phyloP scores from a whole-genome alignment of 768 basidiomycete species.

The Mycena epipterygia region DNA sequence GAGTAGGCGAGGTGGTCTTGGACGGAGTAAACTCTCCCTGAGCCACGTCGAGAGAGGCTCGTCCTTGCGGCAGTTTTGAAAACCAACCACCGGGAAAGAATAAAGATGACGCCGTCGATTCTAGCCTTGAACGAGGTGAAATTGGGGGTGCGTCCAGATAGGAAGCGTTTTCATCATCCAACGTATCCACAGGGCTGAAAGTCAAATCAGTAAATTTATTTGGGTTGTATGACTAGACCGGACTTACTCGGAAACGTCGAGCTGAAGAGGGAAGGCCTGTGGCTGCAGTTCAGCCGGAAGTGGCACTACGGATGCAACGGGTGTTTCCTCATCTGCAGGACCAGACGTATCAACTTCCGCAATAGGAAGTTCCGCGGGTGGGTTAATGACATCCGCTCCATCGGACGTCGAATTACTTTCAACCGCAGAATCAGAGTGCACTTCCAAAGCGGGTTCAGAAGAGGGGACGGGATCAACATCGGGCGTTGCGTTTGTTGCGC shows the following conservation, averaged over 20 bases:
- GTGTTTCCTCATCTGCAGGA: constrained; percentile 8
- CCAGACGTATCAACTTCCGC: not conserved
- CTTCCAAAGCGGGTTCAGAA: too few relatives aligned
- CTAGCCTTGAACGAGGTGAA: constrained; percentile 56
- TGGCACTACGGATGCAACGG: constrained; percentile 16
- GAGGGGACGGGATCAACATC: too few relatives aligned
- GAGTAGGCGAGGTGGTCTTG: constrained; percentile 44
- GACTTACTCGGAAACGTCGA: constrained; percentile 20
- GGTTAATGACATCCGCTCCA: not conserved
- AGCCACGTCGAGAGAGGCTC: constrained; percentile 65
- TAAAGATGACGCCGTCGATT: constrained; percentile 68
- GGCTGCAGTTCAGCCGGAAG: constrained; percentile 21
- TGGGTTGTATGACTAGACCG: not conserved
- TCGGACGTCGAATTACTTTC: too few relatives aligned
- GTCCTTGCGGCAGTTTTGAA: constrained; percentile 57
- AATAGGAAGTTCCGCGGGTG: not conserved
- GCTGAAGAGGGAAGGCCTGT: constrained; percentile 24
- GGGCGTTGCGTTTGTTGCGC: too few relatives aligned
- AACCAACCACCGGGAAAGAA: constrained; percentile 73
- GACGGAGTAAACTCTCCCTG: constrained; percentile 60
- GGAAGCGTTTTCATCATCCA: constrained; percentile 20
- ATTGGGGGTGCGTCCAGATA: constrained; percentile 29
- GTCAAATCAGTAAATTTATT: not conserved
- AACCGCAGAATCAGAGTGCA: too few relatives aligned
- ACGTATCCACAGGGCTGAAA: constrained; percentile 28